A percentile compares a stretch with the other conserved stretches of the same genome.
These are phyloP conservation scores for Scleroderma bovista DNA, from an alignment of 768 basidiomycete genomes.

Conservation along the genomic window DNA sequence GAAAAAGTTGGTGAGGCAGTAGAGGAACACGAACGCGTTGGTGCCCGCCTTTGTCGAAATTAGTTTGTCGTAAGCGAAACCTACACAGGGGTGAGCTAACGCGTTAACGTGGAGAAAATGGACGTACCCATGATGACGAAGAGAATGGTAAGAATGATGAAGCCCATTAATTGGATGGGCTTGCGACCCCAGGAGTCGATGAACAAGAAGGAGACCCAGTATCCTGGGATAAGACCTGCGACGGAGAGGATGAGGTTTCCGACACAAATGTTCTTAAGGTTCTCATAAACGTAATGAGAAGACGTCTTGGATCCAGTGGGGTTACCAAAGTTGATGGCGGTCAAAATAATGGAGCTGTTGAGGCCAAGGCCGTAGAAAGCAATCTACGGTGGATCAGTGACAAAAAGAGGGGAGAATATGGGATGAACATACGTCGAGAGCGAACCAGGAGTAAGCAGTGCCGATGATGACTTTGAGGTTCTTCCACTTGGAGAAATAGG, in stretches of 20 bases:
- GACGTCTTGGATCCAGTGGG: conserved; percentile 18
- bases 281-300: conserved; percentile 43
- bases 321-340: conserved; percentile 51
- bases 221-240: conserved; percentile 80
- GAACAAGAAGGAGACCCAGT: conserved; percentile 50
- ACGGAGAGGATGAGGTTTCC: conserved; percentile 74
- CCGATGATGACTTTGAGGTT: conserved; percentile 80
- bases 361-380: conserved; percentile 88
- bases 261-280: conserved; percentile 57
- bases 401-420: not conserved
- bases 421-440: conserved; percentile 59
- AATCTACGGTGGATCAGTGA: conserved; percentile 39
- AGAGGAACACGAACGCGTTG: conserved; percentile 74
- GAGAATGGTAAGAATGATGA: conserved; percentile 56
- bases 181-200: conserved; percentile 80
- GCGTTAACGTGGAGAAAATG: not conserved
- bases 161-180: conserved; percentile 78
- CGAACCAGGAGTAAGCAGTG: conserved; percentile 82
- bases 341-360: conserved; percentile 73
- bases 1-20: conserved; percentile 87
- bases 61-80: conserved; percentile 62
- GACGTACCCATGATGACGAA: conserved; percentile 65
- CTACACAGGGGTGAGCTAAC: conserved; percentile 26
- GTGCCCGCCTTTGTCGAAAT: conserved; percentile 34
- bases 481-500: conserved; percentile 66